A percentile compares a stretch with the other conserved stretches of the same genome.
phyloP scores from a whole-genome alignment of 768 basidiomycete genomes.

The Tremella fuciformis region DNA sequence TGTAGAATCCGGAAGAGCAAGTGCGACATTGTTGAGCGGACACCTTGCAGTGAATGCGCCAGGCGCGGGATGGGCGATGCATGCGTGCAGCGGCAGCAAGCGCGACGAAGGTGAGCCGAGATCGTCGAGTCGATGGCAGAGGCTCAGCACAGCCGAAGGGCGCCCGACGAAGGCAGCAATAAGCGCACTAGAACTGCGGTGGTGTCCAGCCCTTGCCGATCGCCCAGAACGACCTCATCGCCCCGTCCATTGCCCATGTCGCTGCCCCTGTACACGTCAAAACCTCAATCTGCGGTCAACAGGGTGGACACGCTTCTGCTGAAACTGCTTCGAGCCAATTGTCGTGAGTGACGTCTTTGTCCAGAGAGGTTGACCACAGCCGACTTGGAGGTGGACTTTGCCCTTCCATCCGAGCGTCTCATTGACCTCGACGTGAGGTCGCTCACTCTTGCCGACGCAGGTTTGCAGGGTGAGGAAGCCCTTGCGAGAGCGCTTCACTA shows the following conservation, averaged over 20 bases:
- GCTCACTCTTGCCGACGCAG: slow-evolving; percentile 17
- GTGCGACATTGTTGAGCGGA: slow-evolving; percentile 19
- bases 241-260: too few species aligned
- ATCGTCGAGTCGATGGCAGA: too few species aligned
- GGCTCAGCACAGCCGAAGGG: too few species aligned
- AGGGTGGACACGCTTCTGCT: slow-evolving; percentile 12
- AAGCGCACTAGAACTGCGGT: too few species aligned
- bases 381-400: slow-evolving; percentile 8
- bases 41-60: slow-evolving; percentile 19
- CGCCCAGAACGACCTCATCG: background rate
- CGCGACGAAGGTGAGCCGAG: slow-evolving; percentile 3
- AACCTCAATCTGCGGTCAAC: background rate
- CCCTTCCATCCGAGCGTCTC: slow-evolving; percentile 17
- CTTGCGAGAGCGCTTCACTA: slow-evolving; percentile 14
- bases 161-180: too few species aligned
- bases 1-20: slow-evolving; percentile 23
- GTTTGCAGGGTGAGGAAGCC: slow-evolving; percentile 9
- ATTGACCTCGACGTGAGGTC: slow-evolving; percentile 11
- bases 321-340: slow-evolving; percentile 1
- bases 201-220: too few species aligned
- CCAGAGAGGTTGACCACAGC: background rate
- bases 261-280: background rate
- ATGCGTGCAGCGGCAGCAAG: slow-evolving; percentile 17
- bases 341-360: slow-evolving; percentile 10
- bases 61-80: slow-evolving; percentile 8